phyloP scores from a whole-genome alignment of 106 monocot species.

The Hemerocallis citrina region DNA sequence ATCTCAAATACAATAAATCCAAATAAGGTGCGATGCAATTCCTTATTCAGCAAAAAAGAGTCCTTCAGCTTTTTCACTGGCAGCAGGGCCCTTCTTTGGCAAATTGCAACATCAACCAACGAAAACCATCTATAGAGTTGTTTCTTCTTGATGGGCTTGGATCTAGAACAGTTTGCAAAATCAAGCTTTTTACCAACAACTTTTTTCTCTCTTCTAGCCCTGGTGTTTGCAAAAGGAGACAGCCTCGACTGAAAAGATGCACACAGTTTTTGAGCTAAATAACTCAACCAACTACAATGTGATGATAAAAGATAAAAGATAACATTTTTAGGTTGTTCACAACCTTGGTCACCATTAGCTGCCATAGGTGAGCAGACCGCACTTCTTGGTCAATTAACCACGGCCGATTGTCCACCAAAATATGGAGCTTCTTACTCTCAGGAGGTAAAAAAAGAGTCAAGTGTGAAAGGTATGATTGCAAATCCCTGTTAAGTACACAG shows the following conservation, averaged over 20 bases:
- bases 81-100: slow-evolving; percentile 42
- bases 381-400: slow-evolving; percentile 67
- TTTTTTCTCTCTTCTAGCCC: slow-evolving; percentile 34
- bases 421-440: slow-evolving; percentile 72
- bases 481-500: slow-evolving; percentile 50
- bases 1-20: slow-evolving; percentile 97
- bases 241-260: slow-evolving; percentile 65
- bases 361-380: slow-evolving; percentile 78
- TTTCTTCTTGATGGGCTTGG: slow-evolving; percentile 18
- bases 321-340: background rate
- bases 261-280: background rate
- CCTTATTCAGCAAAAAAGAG: slow-evolving; percentile 60
- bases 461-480: slow-evolving; percentile 88
- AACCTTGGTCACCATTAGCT: slow-evolving; percentile 98
- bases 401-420: slow-evolving; percentile 89
- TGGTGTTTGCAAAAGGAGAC: slow-evolving; percentile 92
- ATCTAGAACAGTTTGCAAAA: slow-evolving; percentile 23
- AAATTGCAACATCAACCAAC: slow-evolving; percentile 56
- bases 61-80: slow-evolving; percentile 80
- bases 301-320: background rate
- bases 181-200: slow-evolving; percentile 31
- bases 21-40: slow-evolving; percentile 71
- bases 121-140: slow-evolving; percentile 55
- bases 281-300: too few species aligned
- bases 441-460: slow-evolving; percentile 70